Percentiles rank a stretch among this genome's conserved stretches.
Conservation (phyloP, 192 early-diverging fungal genomes). For the Backusella australiensis region DNA sequence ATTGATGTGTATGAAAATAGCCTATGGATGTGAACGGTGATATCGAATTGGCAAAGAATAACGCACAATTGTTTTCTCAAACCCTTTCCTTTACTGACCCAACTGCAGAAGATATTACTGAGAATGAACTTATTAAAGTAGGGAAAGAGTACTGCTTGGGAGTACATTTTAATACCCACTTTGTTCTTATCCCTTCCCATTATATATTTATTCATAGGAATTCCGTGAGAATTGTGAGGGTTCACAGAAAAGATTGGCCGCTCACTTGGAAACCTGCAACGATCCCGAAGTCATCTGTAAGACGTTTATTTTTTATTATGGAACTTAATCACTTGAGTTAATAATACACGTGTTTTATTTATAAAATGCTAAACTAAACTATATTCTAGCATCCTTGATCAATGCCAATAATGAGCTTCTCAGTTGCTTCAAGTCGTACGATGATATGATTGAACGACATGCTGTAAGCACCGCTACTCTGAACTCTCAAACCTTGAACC, state of each 20-base stretch:
- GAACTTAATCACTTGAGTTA: not conserved
- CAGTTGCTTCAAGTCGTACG: constrained; percentile 53
- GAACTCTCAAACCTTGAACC: constrained; percentile 36
- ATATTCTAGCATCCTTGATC: constrained; percentile 43
- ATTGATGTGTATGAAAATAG: not conserved
- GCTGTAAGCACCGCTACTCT: constrained; percentile 43
- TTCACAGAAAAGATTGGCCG: constrained; percentile 41
- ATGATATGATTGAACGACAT: constrained; percentile 56
- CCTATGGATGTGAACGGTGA: constrained; percentile 40
- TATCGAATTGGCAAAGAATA: constrained; percentile 54
- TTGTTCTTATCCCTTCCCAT: not conserved
- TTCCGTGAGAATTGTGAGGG: constrained; percentile 50
- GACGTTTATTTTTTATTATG: not conserved
- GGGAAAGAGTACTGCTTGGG: not conserved
- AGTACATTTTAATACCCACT: not conserved
- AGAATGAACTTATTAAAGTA: constrained; percentile 55
- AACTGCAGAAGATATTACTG: constrained; percentile 48
- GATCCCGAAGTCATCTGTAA: constrained; percentile 45
- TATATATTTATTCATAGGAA: constrained; percentile 35
- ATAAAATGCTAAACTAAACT: not conserved
- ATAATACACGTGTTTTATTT: not conserved
- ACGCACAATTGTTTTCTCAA: constrained; percentile 49
- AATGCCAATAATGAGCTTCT: constrained; percentile 53
- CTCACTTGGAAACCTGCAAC: constrained; percentile 34
- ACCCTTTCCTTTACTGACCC: constrained; percentile 60